These are phyloP conservation scores for Neckera pumila DNA, from an alignment of 225 moss, liverwort and hornwort species.

Conservation along the genomic window DNA sequence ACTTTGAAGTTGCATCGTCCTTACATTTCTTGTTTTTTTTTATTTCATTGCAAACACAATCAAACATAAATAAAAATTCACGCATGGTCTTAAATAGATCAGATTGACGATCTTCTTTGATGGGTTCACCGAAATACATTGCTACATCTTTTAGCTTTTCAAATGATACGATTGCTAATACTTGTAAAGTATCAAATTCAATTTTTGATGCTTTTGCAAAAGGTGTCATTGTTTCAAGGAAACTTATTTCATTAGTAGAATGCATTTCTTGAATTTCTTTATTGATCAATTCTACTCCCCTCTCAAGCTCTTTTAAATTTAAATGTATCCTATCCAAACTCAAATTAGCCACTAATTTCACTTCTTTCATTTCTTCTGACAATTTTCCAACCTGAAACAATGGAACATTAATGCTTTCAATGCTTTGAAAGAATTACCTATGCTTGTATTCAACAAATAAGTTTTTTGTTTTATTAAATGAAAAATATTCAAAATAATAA, in stretches of 20 bases:
- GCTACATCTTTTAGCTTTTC: slow-evolving; percentile 54
- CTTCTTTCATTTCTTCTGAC: slow-evolving; percentile 58
- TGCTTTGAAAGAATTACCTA: neutral
- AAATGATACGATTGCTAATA: slow-evolving; percentile 10
- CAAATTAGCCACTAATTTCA: slow-evolving; percentile 68
- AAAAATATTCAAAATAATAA: neutral
- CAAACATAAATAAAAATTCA: slow-evolving; percentile 89
- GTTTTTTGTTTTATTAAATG: rapidly evolving
- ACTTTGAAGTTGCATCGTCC: slow-evolving; percentile 3
- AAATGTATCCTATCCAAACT: slow-evolving; percentile 64
- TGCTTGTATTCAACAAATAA: rapidly evolving
- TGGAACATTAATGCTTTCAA: neutral
- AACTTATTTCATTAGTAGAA: neutral
- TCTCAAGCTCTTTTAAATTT: slow-evolving; percentile 52
- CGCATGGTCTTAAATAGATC: slow-evolving; percentile 75
- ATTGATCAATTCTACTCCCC: slow-evolving; percentile 42
- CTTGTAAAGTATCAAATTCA: slow-evolving; percentile 23
- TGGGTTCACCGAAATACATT: slow-evolving; percentile 68
- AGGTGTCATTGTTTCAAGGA: slow-evolving; percentile 34
- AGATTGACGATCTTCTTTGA: slow-evolving; percentile 41
- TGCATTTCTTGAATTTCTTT: slow-evolving; percentile 15
- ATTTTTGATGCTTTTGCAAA: slow-evolving; percentile 32
- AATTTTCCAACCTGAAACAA: slow-evolving; percentile 40
- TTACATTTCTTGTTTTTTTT: slow-evolving; percentile 16
- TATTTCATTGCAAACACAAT: slow-evolving; percentile 60